Evolutionary conservation across 768 basidiomycete genomes (phyloP).

Genomic region (Heimioporus sp.): DNA sequence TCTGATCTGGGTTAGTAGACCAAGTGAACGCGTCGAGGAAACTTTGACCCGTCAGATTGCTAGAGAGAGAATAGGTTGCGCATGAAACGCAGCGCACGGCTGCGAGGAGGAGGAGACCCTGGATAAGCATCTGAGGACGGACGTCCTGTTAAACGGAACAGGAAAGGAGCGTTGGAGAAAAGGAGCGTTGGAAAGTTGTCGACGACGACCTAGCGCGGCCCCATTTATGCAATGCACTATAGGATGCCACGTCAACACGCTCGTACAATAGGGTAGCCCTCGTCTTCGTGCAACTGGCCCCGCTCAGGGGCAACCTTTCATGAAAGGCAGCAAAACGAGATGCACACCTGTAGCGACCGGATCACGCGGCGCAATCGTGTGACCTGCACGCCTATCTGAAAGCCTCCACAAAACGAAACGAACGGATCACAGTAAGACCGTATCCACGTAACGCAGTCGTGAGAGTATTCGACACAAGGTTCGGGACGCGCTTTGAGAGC

Average conservation of each 20-base stretch:
- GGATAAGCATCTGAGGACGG: not conserved
- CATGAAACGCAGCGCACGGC: constrained; percentile 19
- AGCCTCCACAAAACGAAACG: not conserved
- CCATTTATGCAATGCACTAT: not conserved
- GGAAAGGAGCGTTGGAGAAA: too few species aligned
- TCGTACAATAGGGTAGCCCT: too few species aligned
- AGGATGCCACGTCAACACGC: not conserved
- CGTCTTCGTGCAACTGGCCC: not conserved
- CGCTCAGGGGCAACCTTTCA: not conserved
- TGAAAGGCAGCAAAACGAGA: not conserved
- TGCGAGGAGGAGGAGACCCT: constrained; percentile 8
- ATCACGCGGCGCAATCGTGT: not conserved
- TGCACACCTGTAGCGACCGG: not conserved
- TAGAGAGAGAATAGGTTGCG: constrained; percentile 45
- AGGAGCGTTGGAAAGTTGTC: too few species aligned
- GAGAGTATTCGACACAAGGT: not conserved
- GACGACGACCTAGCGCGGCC: too few species aligned
- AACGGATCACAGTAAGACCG: not conserved
- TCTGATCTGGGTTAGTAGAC: constrained; percentile 27
- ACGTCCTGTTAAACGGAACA: too few species aligned
- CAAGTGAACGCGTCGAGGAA: constrained; percentile 42
- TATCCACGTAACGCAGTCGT: not conserved
- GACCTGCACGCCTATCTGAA: too few species aligned
- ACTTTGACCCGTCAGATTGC: constrained; percentile 44
- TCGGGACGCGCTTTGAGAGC: not conserved